Conservation (phyloP, 202 grass and related monocot species). For the Saccharum hybrid region DNA sequence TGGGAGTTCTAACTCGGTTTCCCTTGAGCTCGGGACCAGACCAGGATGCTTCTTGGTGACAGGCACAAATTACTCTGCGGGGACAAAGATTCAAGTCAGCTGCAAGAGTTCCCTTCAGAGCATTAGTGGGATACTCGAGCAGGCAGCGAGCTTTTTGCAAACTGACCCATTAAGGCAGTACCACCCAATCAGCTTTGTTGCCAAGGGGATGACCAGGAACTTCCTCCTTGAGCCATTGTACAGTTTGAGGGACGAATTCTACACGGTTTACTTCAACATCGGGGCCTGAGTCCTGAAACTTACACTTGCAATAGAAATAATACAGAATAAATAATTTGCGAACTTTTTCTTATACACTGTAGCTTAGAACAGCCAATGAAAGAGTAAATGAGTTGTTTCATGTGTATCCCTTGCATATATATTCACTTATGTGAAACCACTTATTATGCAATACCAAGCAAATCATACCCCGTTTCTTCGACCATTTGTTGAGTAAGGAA, state of each 20-base stretch:
- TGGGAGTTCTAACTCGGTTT: constrained; percentile 59
- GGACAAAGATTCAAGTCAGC: constrained; percentile 55
- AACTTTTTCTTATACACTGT: constrained; percentile 26
- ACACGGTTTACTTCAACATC: constrained; percentile 86
- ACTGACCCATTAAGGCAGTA: constrained; percentile 59
- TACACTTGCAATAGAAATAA: constrained; percentile 37
- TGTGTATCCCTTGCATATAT: no score
- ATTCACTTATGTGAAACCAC: constrained; percentile 17
- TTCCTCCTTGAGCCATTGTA: constrained; percentile 82
- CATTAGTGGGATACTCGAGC: constrained; percentile 54
- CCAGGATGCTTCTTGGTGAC: constrained; percentile 76
- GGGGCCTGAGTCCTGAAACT: constrained; percentile 49
- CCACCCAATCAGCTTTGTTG: constrained; percentile 75
- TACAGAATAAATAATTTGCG: constrained; percentile 34
- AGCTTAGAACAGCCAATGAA: constrained; percentile 36
- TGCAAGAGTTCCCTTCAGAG: constrained; percentile 55
- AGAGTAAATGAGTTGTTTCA: no score
- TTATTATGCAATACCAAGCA: neutral
- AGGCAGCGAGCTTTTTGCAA: constrained; percentile 64
- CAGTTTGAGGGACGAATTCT: constrained; percentile 80
- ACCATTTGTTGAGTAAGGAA: neutral
- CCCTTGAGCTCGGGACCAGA: constrained; percentile 65
- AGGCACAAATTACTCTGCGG: constrained; percentile 43
- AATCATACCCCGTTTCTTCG: neutral
- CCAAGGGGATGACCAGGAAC: constrained; percentile 67